Evolutionary conservation across 1,284 basidiomycete species (phyloP).

Genomic region (Puccinia polysora): DNA sequence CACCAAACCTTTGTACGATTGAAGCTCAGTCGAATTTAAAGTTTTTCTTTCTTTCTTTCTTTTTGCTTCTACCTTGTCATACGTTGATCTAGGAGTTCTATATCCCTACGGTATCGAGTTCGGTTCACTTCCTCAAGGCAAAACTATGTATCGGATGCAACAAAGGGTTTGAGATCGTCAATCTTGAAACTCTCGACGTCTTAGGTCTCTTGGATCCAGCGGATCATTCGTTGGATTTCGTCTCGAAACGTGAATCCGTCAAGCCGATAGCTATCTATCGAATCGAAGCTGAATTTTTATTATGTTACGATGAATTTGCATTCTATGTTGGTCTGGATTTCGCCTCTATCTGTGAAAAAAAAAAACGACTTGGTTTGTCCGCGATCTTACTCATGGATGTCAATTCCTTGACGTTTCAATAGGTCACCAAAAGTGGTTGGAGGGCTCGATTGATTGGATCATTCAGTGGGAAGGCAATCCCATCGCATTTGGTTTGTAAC

Average conservation of each 20-base stretch:
- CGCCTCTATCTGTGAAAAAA: background rate
- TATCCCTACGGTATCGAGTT: conserved; percentile 93
- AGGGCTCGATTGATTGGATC: conserved; percentile 84
- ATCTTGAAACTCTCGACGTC: conserved; percentile 93
- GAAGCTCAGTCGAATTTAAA: no score
- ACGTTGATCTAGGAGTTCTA: conserved; percentile 76
- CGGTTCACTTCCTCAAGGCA: conserved; percentile 95
- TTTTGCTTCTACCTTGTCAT: background rate
- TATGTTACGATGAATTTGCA: conserved; percentile 99
- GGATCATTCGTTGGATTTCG: conserved; percentile 87
- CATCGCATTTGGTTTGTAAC: conserved; percentile 75
- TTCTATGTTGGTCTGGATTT: conserved; percentile 62
- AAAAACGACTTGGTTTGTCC: background rate
- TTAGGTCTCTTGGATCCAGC: conserved; percentile 91
- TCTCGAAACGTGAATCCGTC: conserved; percentile 79
- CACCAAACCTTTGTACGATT: no score
- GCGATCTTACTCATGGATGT: background rate
- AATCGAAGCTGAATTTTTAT: conserved; percentile 81
- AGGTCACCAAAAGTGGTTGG: conserved; percentile 91
- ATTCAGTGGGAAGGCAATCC: conserved; percentile 95
- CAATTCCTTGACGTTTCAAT: background rate
- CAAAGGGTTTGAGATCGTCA: conserved; percentile 99
- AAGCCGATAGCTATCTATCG: conserved; percentile 94
- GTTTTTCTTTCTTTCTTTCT: conserved; percentile 20
- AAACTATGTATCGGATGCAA: conserved; percentile 96